phyloP scores from a whole-genome alignment of 805 yeast genomes.

The Suhomyces sp. region DNA sequence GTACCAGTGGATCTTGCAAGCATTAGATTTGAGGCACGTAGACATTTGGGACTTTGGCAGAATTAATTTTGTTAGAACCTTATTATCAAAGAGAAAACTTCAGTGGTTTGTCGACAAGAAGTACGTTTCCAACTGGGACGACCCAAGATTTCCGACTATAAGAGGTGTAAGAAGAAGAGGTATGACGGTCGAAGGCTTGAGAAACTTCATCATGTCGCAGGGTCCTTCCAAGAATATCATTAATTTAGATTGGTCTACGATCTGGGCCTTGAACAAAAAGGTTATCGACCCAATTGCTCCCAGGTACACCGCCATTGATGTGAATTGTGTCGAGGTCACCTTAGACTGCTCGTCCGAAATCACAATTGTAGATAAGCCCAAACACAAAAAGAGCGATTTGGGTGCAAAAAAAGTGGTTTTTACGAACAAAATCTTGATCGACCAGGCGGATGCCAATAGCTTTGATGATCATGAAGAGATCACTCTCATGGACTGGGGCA shows the following conservation, averaged over 20 bases:
- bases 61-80: conserved; percentile 92
- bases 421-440: conserved; percentile 19
- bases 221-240: conserved; percentile 97
- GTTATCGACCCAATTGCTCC: conserved; percentile 96
- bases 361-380: conserved; percentile 20
- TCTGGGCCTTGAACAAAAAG: conserved; percentile 97
- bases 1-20: conserved; percentile 90
- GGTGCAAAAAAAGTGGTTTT: conserved; percentile 23
- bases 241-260: conserved; percentile 93
- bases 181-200: conserved; percentile 96
- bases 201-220: conserved; percentile 88
- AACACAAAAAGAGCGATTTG: conserved; percentile 28
- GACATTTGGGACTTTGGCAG: conserved; percentile 98
- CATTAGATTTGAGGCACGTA: conserved; percentile 81
- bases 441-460: conserved; percentile 23
- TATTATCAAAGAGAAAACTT: conserved; percentile 92
- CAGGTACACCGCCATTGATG: conserved; percentile 80
- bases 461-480: conserved; percentile 25
- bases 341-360: conserved; percentile 34
- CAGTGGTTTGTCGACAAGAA: conserved; percentile 98
- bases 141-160: conserved; percentile 98
- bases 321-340: conserved; percentile 65
- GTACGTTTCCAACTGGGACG: conserved; percentile 92
- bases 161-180: conserved; percentile 99
- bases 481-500: conserved; percentile 32